These are phyloP conservation scores for Candida saitoana DNA, from an alignment of 805 yeast genomes.

Conservation along the genomic window DNA sequence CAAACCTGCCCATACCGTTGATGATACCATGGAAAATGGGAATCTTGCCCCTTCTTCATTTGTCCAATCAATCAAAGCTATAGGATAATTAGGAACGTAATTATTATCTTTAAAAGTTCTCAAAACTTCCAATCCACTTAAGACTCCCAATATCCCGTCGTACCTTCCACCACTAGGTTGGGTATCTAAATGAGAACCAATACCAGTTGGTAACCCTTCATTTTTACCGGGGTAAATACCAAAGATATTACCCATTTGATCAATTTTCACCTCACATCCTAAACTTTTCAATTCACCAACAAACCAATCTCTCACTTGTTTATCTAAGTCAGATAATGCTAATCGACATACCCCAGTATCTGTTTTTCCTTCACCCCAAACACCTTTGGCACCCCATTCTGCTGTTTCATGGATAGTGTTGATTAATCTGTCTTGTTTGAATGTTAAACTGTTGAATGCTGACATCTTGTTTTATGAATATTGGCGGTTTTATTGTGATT, in stretches of 20 bases:
- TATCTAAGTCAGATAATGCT: conserved; percentile 60
- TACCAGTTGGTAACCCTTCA: conserved; percentile 52
- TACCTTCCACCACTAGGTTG: conserved; percentile 78
- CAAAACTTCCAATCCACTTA: conserved; percentile 62
- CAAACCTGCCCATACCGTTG: conserved; percentile 63
- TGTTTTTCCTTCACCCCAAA: conserved; percentile 53
- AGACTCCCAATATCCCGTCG: conserved; percentile 69
- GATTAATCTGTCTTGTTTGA: conserved; percentile 32
- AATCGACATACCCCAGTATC: conserved; percentile 68
- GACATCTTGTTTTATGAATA: background rate
- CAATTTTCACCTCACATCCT: conserved; percentile 58
- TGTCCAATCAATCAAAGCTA: conserved; percentile 66
- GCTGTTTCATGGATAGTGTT: conserved; percentile 62
- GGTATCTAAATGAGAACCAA: conserved; percentile 73
- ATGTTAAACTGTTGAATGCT: background rate
- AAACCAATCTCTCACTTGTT: conserved; percentile 64
- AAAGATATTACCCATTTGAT: conserved; percentile 66
- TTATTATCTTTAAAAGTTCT: conserved; percentile 60
- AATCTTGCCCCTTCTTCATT: conserved; percentile 79
- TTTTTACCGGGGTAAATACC: conserved; percentile 59
- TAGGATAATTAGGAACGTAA: conserved; percentile 59
- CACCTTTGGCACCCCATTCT: conserved; percentile 56
- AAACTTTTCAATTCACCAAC: conserved; percentile 45
- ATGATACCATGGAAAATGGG: conserved; percentile 64
- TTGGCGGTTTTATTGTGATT: background rate